These are phyloP conservation scores for Pseudocercospora vitis DNA, from an alignment of 2,329 filamentous ascomycete genomes.

Conservation along the genomic window DNA sequence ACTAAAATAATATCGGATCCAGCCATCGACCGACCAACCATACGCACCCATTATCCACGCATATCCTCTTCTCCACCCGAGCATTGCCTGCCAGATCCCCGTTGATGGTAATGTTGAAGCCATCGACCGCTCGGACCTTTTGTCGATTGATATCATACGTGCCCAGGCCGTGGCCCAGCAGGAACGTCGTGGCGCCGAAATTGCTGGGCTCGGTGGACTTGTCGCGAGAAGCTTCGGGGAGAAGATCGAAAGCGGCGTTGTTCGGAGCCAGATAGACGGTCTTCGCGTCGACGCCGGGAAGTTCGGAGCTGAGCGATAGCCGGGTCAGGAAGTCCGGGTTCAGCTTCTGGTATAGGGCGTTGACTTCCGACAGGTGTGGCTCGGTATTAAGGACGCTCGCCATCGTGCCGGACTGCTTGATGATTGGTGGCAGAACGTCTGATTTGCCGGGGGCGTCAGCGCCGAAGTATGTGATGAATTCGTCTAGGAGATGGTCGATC, in stretches of 20 bases:
- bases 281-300: background rate
- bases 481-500: conserved; percentile 18
- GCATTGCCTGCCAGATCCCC: conserved; percentile 15
- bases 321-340: conserved; percentile 16
- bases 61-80: conserved; percentile 16
- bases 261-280: conserved; percentile 20
- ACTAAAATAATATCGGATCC: conserved; percentile 16
- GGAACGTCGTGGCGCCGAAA: conserved; percentile 6
- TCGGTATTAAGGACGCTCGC: conserved; percentile 8
- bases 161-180: conserved; percentile 18
- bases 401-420: conserved; percentile 16
- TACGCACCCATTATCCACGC: conserved; percentile 23
- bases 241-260: conserved; percentile 17
- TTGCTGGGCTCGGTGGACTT: conserved; percentile 16
- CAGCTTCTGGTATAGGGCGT: background rate
- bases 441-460: background rate
- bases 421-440: background rate
- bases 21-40: conserved; percentile 22
- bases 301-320: conserved; percentile 4
- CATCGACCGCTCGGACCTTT: background rate
- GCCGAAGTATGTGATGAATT: conserved; percentile 20
- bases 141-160: background rate
- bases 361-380: conserved; percentile 11
- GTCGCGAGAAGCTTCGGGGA: conserved; percentile 10
- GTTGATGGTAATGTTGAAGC: conserved; percentile 14